Evolutionary conservation across 371 early-diverging fungal genomes (phyloP).

Genomic region (Mucor racemosus): DNA sequence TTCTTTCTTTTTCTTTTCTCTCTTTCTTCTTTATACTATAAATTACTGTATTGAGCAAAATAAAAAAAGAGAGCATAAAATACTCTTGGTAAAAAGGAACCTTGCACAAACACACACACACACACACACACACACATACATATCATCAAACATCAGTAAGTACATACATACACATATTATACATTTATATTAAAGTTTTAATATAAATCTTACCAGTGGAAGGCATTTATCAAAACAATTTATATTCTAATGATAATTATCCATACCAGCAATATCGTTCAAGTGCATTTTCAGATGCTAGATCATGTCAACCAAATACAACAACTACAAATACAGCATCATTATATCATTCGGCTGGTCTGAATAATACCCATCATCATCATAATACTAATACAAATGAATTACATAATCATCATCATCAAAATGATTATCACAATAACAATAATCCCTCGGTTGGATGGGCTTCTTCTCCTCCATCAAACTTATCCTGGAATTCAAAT

Average conservation of each 20-base stretch:
- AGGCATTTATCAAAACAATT: slow-evolving; percentile 41
- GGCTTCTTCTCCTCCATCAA: slow-evolving; percentile 10
- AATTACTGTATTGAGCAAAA: not conserved
- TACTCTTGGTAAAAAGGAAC: not conserved
- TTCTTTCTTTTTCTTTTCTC: slow-evolving; percentile 17
- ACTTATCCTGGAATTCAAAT: slow-evolving; percentile 26
- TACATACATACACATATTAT: not conserved
- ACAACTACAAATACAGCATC: slow-evolving; percentile 4
- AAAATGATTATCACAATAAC: slow-evolving; percentile 1
- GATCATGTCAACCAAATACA: slow-evolving; percentile 23
- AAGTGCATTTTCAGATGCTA: slow-evolving; percentile 40
- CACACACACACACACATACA: not conserved
- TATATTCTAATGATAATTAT: slow-evolving; percentile 37
- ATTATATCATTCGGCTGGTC: slow-evolving; percentile 25
- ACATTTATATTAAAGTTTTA: slow-evolving; percentile 2
- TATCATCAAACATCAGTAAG: slow-evolving; percentile 8
- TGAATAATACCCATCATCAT: slow-evolving; percentile 13
- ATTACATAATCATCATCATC: slow-evolving; percentile 2
- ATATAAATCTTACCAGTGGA: slow-evolving; percentile 29
- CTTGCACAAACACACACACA: slow-evolving; percentile 2
- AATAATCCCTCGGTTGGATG: not conserved
- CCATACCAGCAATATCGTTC: slow-evolving; percentile 33
- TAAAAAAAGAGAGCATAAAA: not conserved
- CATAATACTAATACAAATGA: not conserved
- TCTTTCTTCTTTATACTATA: slow-evolving; percentile 7